Evolutionary conservation across 441 rosid species (phyloP), one percentile per base, ranked within the genome.

Genomic region (Monsonia emarginata): DNA sequence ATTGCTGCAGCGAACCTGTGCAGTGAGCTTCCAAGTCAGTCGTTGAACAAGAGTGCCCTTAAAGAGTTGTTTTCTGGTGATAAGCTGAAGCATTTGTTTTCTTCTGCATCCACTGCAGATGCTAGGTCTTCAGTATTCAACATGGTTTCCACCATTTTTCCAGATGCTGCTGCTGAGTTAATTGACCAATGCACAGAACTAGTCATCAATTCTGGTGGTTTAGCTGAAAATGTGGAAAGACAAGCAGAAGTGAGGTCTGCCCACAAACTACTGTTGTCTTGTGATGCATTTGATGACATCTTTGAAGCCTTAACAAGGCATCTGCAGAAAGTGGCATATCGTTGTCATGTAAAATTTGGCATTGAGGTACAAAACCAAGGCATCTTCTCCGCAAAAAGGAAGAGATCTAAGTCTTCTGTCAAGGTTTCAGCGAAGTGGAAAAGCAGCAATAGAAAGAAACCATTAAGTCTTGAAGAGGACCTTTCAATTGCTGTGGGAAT

Each of bases 231-330:
- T 79, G 74, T 72, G 60, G 88, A 84, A 69, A 73, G 80, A 76
- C 96, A 91, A 79, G 80, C 76, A 24, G 84, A 89, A 83, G 80
- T 91, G 71, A 84, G 88, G 73, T 84, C 92, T 76, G 90, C 95
- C 59, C 92, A 85, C 80, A 89, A 81, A 78, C 76, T 94, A 65
- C 79, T 94, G 75, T 63, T 84, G 61, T 81, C 85, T 42, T 81
- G 84, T 79, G 74, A 73, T 68, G 71, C 67, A 66, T 79, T 85
- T 28, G 75, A 75, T 72, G 83, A 79, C 65, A 76, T 89, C 86
- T 64, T 91, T 75, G 84, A 83, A 69, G 77, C 85, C 66, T 78
- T 84, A 44, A 79, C 77, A 38, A 69, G 71, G 61, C 68, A 83
- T 69, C 72, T 94, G 71, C 86, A 86, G 67, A 94, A 88, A 77